Evolutionary conservation across 495 filamentous ascomycete genomes (phyloP).

Genomic region (Rusavskia elegans): DNA sequence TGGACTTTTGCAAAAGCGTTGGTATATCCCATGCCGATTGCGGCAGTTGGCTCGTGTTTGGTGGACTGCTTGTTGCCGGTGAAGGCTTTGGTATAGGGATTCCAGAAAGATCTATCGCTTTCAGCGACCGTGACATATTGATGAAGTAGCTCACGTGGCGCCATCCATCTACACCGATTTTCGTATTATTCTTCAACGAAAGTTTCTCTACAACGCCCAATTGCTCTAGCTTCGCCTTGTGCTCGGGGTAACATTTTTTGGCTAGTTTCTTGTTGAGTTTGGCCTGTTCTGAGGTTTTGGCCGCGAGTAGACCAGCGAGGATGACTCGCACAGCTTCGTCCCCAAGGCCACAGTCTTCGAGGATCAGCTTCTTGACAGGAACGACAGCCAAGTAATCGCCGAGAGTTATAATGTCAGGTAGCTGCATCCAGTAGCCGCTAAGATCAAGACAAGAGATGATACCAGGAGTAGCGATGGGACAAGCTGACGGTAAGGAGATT

Average conservation of each 20-base stretch:
- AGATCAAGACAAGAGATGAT: conserved; percentile 70
- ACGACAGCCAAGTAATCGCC: conserved; percentile 91
- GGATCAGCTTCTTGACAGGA: conserved; percentile 64
- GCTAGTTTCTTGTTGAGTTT: conserved; percentile 25
- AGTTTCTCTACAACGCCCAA: conserved; percentile 71
- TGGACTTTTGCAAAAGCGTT: conserved; percentile 51
- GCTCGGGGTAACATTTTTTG: conserved; percentile 12
- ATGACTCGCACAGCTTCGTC: conserved; percentile 78
- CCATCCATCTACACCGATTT: conserved; percentile 78
- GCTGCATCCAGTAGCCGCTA: conserved; percentile 64
- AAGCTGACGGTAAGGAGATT: conserved; percentile 51
- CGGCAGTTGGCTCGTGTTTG: conserved; percentile 8
- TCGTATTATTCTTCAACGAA: conserved; percentile 75
- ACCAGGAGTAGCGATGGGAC: conserved; percentile 42
- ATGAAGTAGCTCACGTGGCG: conserved; percentile 79
- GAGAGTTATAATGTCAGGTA: conserved; percentile 69
- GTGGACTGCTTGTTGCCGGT: conserved; percentile 1
- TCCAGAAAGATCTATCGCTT: conserved; percentile 71
- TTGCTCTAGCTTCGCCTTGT: conserved; percentile 23
- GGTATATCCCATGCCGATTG: conserved; percentile 27
- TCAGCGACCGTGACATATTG: conserved; percentile 73
- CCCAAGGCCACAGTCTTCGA: conserved; percentile 74
- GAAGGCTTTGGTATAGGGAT: conserved; percentile 54
- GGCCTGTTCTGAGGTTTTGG: conserved; percentile 46
- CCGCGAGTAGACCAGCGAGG: conserved; percentile 71